A percentile compares a stretch with the other conserved stretches of the same genome.
Conservation (phyloP, 208 protist genomes). For the Trypanosoma platydactyli region DNA sequence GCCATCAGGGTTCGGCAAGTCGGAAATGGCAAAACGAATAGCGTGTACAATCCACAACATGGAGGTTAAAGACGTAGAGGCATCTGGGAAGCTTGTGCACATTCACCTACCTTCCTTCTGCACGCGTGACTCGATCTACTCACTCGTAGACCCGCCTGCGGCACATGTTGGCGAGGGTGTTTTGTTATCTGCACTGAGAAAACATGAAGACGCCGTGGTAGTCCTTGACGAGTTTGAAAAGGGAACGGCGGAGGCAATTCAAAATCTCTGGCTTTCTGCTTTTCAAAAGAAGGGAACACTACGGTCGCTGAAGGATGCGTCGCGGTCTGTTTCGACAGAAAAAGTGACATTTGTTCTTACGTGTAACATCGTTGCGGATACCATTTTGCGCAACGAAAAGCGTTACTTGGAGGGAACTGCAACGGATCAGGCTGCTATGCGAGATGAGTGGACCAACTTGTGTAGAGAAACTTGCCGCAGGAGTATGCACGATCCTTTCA, state of each 20-base stretch:
- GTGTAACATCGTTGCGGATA: constrained; percentile 70
- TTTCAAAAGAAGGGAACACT: constrained; percentile 87
- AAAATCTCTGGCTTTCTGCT: constrained; percentile 86
- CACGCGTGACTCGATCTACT: constrained; percentile 88
- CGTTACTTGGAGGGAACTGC: constrained; percentile 40
- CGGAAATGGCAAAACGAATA: constrained; percentile 70
- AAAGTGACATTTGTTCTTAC: constrained; percentile 80
- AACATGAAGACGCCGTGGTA: constrained; percentile 68
- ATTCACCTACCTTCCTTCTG: constrained; percentile 88
- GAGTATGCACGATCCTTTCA: constrained; percentile 75
- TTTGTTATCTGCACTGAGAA: constrained; percentile 70
- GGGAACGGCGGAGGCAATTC: constrained; percentile 70
- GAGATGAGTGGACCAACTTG: constrained; percentile 37
- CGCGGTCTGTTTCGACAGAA: constrained; percentile 71
- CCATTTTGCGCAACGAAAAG: constrained; percentile 36
- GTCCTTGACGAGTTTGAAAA: constrained; percentile 91
- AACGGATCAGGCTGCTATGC: constrained; percentile 44
- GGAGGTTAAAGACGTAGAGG: constrained; percentile 44
- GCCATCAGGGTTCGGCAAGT: constrained; percentile 84
- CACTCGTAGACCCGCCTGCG: constrained; percentile 83
- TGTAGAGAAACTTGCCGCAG: constrained; percentile 54
- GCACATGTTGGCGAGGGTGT: constrained; percentile 83
- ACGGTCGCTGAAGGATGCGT: constrained; percentile 77
- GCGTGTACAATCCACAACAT: constrained; percentile 60
- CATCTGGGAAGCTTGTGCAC: constrained; percentile 68